Conservation (phyloP, 495 filamentous ascomycete genomes). For the Hyaloscypha hepaticicola region DNA sequence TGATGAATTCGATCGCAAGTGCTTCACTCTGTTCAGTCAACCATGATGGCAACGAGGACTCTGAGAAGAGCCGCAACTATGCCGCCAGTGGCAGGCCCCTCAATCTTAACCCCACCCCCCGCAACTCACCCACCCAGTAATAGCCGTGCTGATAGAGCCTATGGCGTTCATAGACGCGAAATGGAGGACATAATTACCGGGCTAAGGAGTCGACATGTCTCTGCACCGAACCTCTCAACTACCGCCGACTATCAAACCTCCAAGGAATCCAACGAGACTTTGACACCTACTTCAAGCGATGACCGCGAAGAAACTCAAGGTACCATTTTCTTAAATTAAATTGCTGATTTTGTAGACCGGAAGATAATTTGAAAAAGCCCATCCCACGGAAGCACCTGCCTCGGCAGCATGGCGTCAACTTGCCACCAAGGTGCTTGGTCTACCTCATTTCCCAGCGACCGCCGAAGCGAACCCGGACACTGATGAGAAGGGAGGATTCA, state of each 20-base stretch:
- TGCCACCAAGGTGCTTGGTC: neutral
- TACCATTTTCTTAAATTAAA: neutral
- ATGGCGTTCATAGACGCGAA: neutral
- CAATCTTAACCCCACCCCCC: neutral
- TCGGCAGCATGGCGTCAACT: neutral
- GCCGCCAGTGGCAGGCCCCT: neutral
- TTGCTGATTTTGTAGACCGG: neutral
- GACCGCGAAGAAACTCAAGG: conserved; percentile 4
- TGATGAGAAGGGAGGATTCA: neutral
- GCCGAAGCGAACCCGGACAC: neutral
- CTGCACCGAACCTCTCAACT: neutral
- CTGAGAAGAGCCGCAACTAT: conserved; percentile 1
- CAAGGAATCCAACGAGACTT: neutral
- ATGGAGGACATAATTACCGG: neutral
- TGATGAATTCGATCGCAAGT: neutral
- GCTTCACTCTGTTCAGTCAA: no score
- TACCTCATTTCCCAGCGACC: neutral
- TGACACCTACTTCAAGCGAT: neutral
- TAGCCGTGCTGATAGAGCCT: neutral
- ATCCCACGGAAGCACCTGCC: neutral
- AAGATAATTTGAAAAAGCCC: neutral
- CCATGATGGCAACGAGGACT: neutral
- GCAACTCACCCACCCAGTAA: neutral
- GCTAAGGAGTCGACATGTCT: neutral
- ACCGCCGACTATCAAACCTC: neutral